phyloP scores from a whole-genome alignment of 2,329 filamentous ascomycete species.

The Thermoascus crustaceus region DNA sequence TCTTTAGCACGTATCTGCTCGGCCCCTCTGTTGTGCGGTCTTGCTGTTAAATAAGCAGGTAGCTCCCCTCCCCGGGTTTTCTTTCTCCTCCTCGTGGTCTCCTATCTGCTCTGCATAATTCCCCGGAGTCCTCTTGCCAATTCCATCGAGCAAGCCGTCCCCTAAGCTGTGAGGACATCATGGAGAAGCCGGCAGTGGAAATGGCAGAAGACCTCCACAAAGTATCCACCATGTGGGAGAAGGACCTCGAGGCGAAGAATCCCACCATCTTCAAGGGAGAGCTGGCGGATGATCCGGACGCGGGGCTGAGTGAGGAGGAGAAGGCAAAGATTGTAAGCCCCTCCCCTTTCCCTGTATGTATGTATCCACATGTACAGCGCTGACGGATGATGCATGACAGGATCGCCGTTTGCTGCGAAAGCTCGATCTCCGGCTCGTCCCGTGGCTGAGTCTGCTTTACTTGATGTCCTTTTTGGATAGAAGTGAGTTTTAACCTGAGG shows the following conservation, averaged over 20 bases:
- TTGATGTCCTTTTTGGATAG: conserved; percentile 36
- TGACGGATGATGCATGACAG: conserved; percentile 16
- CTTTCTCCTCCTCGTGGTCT: too few species aligned
- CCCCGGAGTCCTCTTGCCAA: too few species aligned
- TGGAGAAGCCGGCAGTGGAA: neutral
- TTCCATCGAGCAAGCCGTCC: too few species aligned
- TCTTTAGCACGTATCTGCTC: too few species aligned
- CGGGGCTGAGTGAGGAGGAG: conserved; percentile 56
- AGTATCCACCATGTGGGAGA: too few species aligned
- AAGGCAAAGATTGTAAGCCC: conserved; percentile 50
- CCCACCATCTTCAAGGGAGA: conserved; percentile 1
- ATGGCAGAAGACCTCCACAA: neutral
- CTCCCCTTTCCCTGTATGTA: too few species aligned
- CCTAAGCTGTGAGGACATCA: too few species aligned
- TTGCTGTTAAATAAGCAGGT: too few species aligned
- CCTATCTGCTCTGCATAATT: too few species aligned
- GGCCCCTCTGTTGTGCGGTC: too few species aligned
- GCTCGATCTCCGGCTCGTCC: conserved; percentile 38
- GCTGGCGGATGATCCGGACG: conserved; percentile 49
- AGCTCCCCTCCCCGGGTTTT: too few species aligned
- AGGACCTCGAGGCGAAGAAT: conserved; percentile 3
- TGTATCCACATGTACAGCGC: neutral
- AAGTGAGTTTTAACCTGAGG: too few species aligned
- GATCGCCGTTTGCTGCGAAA: conserved; percentile 39
- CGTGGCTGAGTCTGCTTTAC: conserved; percentile 41